A percentile compares a stretch with the other conserved stretches of the same genome.
Conservation (phyloP, 768 basidiomycete genomes). For the Amanita pseudoporphyria region DNA sequence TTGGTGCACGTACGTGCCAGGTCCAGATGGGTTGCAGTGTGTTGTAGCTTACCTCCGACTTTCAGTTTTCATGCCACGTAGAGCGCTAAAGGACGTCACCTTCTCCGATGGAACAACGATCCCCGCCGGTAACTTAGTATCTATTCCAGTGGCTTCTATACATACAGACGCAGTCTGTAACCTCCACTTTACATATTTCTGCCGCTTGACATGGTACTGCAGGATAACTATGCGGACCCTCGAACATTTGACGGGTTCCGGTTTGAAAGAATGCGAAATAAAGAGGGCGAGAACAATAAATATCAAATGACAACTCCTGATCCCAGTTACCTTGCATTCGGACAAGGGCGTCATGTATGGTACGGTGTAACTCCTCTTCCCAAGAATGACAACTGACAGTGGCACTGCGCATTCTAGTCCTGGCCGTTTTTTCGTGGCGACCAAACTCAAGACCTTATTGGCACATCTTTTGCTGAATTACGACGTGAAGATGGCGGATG, state of each 20-base stretch:
- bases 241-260: conserved; percentile 31
- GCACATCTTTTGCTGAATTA: conserved; percentile 23
- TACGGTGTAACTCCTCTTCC: neutral
- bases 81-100: conserved; percentile 27
- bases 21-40: neutral
- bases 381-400: neutral
- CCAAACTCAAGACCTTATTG: conserved; percentile 22
- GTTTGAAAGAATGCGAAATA: conserved; percentile 23
- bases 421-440: conserved; percentile 27
- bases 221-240: conserved; percentile 24
- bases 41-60: neutral
- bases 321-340: conserved; percentile 23
- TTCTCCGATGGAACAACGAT: conserved; percentile 19
- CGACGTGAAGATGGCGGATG: conserved; percentile 23
- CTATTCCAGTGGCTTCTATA: conserved; percentile 10
- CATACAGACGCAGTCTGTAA: conserved; percentile 5
- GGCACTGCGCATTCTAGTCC: conserved; percentile 11
- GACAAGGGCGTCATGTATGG: conserved; percentile 18
- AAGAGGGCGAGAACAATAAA: conserved; percentile 17
- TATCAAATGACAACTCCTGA: conserved; percentile 21
- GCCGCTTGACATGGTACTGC: too few relatives aligned
- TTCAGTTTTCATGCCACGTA: conserved; percentile 18
- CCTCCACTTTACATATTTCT: too few relatives aligned
- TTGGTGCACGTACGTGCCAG: conserved; percentile 13
- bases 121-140: conserved; percentile 17